Conservation (phyloP, 169 alveolate species). For the Plasmodium adleri region DNA sequence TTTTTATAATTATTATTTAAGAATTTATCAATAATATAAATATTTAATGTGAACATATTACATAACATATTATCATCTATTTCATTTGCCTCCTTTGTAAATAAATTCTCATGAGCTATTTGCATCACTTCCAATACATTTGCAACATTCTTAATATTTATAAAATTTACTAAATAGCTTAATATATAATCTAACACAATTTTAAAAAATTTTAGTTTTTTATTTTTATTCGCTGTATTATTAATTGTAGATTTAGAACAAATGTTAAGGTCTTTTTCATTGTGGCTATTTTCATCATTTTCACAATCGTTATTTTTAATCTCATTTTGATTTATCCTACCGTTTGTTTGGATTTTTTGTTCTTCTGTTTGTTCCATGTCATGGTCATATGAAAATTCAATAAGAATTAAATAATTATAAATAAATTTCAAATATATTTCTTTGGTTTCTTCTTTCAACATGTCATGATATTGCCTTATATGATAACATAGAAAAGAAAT, state of each 20-base stretch:
- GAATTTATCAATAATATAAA: conserved; percentile 43
- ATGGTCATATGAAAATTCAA: conserved; percentile 10
- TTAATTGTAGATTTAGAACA: too few relatives aligned
- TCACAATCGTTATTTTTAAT: neutral
- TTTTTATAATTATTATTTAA: conserved; percentile 5
- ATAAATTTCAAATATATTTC: conserved; percentile 54
- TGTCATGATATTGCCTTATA: conserved; percentile 25
- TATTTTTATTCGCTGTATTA: neutral
- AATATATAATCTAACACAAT: conserved; percentile 17
- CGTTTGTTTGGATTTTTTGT: neutral
- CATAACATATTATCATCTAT: conserved; percentile 1
- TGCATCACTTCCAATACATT: conserved; percentile 37
- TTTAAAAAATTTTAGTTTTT: conserved; percentile 12
- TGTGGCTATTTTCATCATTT: neutral
- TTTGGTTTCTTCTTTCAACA: conserved; percentile 52
- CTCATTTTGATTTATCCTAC: neutral
- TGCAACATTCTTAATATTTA: conserved; percentile 31
- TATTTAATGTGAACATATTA: conserved; percentile 32
- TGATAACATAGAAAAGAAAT: conserved; percentile 35
- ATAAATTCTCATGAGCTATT: conserved; percentile 7
- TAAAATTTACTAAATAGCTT: conserved; percentile 9
- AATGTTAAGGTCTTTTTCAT: neutral
- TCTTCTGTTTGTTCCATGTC: neutral
- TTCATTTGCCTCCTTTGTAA: neutral
- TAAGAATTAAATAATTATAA: conserved; percentile 21